Evolutionary conservation across 1,139 yeast species (phyloP), one percentile per base, ranked within the genome.

Genomic region (Lodderomyces oxycetoniae): DNA sequence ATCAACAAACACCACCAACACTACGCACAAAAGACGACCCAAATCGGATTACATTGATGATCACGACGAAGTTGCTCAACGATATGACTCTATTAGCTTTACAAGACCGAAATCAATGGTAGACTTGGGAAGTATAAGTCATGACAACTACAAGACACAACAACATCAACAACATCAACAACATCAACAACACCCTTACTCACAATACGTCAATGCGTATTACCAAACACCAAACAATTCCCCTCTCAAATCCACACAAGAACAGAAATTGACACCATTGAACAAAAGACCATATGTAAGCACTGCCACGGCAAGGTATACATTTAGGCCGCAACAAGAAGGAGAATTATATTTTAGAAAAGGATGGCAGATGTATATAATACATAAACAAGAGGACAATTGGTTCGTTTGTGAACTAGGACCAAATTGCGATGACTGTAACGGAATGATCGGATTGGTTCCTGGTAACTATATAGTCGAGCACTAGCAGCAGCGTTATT

Each of bases 401-500:
- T 87, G 96, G 95, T 87, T 83, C 80, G 79, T 81, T 46, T 83
- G 86, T 42, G 95, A 87, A 52, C 75, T 82, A 34, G 66, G 74
- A 6, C 55, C 56, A n/a, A 71, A 73, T 38, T 67, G 75, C 17
- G 74, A 73, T 8, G 69, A 70, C 17, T 45, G 47, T 5, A 52
- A 46, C n/a, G 74, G 74, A 3, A 37, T 47, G 41, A 66, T 77
- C 7, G 96, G 96, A 0, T 67, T 86, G 35, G 91, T 88, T 3
- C 95, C 96, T 9, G 84, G 89, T 38, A 86, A 87, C 49, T 86
- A 79, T 48, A 53, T 79, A 27, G 59, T 61, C 11, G 65, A 59
- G 42, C 59, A 55, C 5, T 30, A 20, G 20, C 10, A 8, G 16
- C 13, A 20, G 23, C n/a, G 23, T n/a, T 20, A 20, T 20, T 8